Percentiles rank a stretch among this genome's conserved stretches.
Evolutionary conservation across 169 alveolate species (phyloP).

Genomic region (Theileria equi): DNA sequence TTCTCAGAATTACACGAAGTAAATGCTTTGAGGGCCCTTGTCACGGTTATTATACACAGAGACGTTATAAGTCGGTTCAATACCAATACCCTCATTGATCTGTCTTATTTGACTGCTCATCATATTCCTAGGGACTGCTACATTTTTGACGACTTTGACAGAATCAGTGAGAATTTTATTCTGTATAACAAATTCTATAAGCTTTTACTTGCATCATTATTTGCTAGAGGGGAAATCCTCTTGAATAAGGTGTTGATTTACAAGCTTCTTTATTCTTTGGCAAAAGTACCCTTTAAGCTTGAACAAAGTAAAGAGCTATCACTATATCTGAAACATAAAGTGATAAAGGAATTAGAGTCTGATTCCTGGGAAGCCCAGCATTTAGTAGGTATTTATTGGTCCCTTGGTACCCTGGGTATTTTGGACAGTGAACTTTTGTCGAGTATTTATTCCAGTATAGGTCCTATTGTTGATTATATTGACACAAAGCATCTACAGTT

Average conservation of each 20-base stretch:
- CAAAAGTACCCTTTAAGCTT: constrained; percentile 24
- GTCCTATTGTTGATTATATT: not conserved
- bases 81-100: constrained; percentile 27
- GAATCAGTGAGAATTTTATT: not conserved
- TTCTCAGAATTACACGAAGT: constrained; percentile 54
- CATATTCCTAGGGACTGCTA: constrained; percentile 33
- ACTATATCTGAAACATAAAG: too few relatives aligned
- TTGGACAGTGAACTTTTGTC: not conserved
- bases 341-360: not conserved
- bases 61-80: constrained; percentile 12
- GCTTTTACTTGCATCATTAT: constrained; percentile 2
- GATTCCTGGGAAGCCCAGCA: constrained; percentile 25
- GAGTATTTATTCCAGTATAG: constrained; percentile 5
- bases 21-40: constrained; percentile 19
- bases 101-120: constrained; percentile 42
- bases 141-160: not conserved
- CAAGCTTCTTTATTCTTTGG: constrained; percentile 17
- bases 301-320: too few relatives aligned
- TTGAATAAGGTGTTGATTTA: constrained; percentile 30
- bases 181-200: constrained; percentile 13
- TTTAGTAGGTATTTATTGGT: not conserved
- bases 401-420: constrained; percentile 5
- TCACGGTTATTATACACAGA: constrained; percentile 14
- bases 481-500: not conserved
- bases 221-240: constrained; percentile 11